Evolutionary conservation across 1,284 basidiomycete genomes (phyloP).

Genomic region (Chondrostereum purpureum): DNA sequence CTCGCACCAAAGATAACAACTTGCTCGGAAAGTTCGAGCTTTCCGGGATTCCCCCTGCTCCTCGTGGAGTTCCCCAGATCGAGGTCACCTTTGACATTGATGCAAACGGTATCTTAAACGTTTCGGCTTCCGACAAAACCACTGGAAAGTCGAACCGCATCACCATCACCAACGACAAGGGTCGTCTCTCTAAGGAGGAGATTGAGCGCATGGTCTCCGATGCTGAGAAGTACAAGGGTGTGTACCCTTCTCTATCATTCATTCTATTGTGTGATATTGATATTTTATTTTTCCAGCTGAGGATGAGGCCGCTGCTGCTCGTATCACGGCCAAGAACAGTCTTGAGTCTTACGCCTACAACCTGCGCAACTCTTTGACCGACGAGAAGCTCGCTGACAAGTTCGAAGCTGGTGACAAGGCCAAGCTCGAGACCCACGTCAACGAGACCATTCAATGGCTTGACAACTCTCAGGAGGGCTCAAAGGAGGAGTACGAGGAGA

Average conservation of each 20-base stretch:
- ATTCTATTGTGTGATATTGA: conserved; percentile 15
- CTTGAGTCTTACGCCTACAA: conserved; percentile 96
- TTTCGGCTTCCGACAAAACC: conserved; percentile 94
- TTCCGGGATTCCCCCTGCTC: conserved; percentile 94
- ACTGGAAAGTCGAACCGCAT: conserved; percentile 96
- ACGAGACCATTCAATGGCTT: conserved; percentile 86
- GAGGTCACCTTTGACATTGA: conserved; percentile 99
- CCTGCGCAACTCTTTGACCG: conserved; percentile 84
- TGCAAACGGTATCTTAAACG: conserved; percentile 97
- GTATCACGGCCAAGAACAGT: conserved; percentile 83
- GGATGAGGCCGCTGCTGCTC: conserved; percentile 76
- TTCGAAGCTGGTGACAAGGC: conserved; percentile 86
- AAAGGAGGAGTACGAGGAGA: conserved; percentile 94
- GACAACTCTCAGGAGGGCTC: conserved; percentile 85
- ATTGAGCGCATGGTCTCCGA: conserved; percentile 83
- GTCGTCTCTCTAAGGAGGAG: conserved; percentile 81
- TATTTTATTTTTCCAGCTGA: conserved; percentile 41
- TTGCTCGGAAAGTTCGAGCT: conserved; percentile 99
- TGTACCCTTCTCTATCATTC: conserved; percentile 14
- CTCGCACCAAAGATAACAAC: conserved; percentile 99
- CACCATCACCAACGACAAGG: conserved; percentile 83
- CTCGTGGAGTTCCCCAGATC: conserved; percentile 97
- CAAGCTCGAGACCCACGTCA: conserved; percentile 79
- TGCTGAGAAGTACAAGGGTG: conserved; percentile 71
- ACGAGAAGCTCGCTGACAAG: conserved; percentile 85